Evolutionary conservation across 2,329 filamentous ascomycete genomes (phyloP), one percentile per base, ranked within the genome.

Genomic region (Aspergillus alliaceus): DNA sequence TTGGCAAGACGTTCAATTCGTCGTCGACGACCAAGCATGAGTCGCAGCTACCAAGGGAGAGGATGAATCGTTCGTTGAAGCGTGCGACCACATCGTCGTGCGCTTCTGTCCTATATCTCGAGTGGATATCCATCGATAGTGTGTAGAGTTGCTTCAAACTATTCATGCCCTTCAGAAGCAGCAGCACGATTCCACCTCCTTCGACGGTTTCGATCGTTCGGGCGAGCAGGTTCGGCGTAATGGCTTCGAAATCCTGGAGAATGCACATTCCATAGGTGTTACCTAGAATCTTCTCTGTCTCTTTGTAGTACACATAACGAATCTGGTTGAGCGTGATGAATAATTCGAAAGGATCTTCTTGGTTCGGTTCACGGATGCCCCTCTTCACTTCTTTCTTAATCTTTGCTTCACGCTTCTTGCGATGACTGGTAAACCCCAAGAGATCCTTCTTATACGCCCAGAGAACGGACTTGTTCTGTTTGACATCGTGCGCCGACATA

Each of bases 381-480:
- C 92, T 86, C 80, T 96, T 97, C 76, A 99, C 91, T 71, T 99
- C 95, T 77, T 93, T 96, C 80, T 96, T 96, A 75, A 99, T 97
- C 81, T 97, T 99, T 70, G 88, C 87, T 77, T 99, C 95, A 68
- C 95, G 90, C 87, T 99, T 99, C 82, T 96, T 96, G 54, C 95
- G 90, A 77, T 99, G 93, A 79, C 91, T 92, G 31, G 91, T 96
- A 74, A 98, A 98, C 50, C 92, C 93, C 31, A 99, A 81, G 11
- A 99, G 84, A 76, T 99, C 95, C 75, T 96, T 96, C 83, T 98
- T 98, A 81, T 99, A 99, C 20, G 95, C 93, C 95, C 95, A 99
- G 11, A 99, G 81, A 3, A 99, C 92, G 12, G 90, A 95, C 76
- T 98, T 98, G 80, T 95, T 96, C 75, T 96, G 87, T 78, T 96